Percentiles rank a stretch among this genome's conserved stretches.
phyloP scores from a whole-genome alignment of 352 stramenopile genomes.

The Globisporangium rhizosaccharum region DNA sequence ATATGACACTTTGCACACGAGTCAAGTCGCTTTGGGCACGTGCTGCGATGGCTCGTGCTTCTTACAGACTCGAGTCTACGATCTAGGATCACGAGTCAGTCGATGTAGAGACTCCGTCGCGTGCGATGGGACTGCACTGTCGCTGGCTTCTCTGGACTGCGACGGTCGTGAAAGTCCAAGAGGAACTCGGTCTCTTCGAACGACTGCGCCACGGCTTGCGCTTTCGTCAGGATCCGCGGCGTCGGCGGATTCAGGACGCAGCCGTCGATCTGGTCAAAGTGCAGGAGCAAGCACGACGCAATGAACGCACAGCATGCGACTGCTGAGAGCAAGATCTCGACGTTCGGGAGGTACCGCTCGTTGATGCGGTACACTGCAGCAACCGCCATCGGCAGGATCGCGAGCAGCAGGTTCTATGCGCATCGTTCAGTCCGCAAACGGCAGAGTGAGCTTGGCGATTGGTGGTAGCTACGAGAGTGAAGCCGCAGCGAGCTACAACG shows the following conservation, averaged over 20 bases:
- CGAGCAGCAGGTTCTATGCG: constrained; percentile 37
- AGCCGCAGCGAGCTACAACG: neutral
- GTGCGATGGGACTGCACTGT: constrained; percentile 1
- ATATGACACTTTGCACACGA: constrained; percentile 7
- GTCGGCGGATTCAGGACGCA: constrained; percentile 25
- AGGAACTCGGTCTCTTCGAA: constrained; percentile 14
- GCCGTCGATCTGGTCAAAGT: constrained; percentile 21
- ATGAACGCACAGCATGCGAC: constrained; percentile 19
- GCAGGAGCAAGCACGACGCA: constrained; percentile 17
- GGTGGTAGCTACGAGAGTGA: neutral
- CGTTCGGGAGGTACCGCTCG: constrained; percentile 30
- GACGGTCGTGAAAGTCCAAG: constrained; percentile 10
- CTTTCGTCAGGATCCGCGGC: constrained; percentile 18
- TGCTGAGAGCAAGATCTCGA: constrained; percentile 26
- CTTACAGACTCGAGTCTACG: no score
- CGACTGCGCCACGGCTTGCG: constrained; percentile 13
- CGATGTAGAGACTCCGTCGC: neutral
- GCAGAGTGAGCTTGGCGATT: neutral
- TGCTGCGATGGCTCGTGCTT: no score
- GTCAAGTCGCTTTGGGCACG: no score
- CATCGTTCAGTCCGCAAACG: neutral
- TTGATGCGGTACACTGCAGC: constrained; percentile 30
- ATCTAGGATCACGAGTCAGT: neutral
- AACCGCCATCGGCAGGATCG: constrained; percentile 33
- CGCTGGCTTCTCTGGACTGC: neutral